A percentile compares a stretch with the other conserved stretches of the same genome.
These are phyloP conservation scores for Phyllosticta citriasiana DNA, from an alignment of 2,329 filamentous ascomycete genomes.

Conservation along the genomic window DNA sequence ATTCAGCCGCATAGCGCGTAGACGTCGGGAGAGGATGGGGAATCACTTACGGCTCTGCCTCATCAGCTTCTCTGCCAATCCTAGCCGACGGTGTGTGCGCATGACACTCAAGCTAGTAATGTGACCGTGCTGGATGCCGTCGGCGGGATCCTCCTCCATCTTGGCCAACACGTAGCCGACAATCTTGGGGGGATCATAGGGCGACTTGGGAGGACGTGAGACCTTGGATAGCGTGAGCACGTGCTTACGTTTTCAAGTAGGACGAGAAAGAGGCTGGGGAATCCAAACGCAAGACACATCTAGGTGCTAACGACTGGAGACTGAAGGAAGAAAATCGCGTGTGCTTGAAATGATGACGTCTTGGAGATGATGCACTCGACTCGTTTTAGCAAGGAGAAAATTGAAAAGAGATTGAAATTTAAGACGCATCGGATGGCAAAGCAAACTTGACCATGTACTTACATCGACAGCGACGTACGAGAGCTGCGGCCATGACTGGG, in stretches of 20 bases:
- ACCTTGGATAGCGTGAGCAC: conserved; percentile 34
- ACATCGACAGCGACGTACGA: conserved; percentile 90
- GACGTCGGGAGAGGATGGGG: not conserved
- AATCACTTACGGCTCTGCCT: conserved; percentile 71
- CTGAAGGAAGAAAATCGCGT: not conserved
- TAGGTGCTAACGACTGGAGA: not conserved
- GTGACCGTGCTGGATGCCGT: conserved; percentile 87
- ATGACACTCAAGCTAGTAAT: conserved; percentile 94
- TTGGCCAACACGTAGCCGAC: conserved; percentile 99
- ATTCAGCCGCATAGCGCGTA: not conserved
- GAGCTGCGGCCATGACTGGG: conserved; percentile 93
- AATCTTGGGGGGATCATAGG: conserved; percentile 89
- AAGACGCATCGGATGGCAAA: not conserved
- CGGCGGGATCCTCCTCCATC: conserved; percentile 95
- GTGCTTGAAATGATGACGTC: not conserved
- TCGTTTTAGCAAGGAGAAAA: not conserved
- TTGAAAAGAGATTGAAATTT: not conserved
- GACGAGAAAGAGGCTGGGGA: not conserved
- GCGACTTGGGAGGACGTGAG: conserved; percentile 61
- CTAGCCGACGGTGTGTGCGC: conserved; percentile 83
- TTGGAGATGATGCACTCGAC: not conserved
- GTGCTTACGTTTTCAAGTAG: not conserved
- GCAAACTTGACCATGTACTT: conserved; percentile 15
- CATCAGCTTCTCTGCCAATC: conserved; percentile 96
- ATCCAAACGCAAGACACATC: not conserved